These are phyloP conservation scores for Closterium sp. DNA, from an alignment of 139 green algal species.

Conservation along the genomic window DNA sequence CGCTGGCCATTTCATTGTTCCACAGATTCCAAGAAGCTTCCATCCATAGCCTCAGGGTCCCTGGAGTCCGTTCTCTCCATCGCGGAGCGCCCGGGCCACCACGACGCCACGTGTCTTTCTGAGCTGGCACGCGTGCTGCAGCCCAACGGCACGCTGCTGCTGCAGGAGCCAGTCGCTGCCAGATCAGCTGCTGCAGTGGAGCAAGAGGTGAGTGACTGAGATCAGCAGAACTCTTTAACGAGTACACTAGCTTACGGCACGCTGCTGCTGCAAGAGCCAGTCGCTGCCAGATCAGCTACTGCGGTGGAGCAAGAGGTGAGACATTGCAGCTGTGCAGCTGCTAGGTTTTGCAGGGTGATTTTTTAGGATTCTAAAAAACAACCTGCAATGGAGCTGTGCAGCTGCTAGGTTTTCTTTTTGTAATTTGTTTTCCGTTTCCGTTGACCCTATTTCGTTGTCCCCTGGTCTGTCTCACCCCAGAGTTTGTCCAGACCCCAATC, in stretches of 20 bases:
- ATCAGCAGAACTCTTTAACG: not conserved
- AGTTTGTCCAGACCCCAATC: too few relatives aligned
- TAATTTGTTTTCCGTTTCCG: too few relatives aligned
- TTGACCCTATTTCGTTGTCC: too few relatives aligned
- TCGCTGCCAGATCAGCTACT: too few relatives aligned
- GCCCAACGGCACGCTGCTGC: constrained; percentile 19
- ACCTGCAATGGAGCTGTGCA: too few relatives aligned
- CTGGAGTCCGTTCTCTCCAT: constrained; percentile 25
- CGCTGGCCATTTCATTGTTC: not conserved
- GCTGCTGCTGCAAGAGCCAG: too few relatives aligned
- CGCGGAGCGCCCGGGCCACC: constrained; percentile 31
- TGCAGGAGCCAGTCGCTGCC: constrained; percentile 35
- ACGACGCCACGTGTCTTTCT: constrained; percentile 8
- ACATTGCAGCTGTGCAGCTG: too few relatives aligned
- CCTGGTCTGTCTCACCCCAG: too few relatives aligned
- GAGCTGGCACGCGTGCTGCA: constrained; percentile 30
- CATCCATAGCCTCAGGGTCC: not conserved
- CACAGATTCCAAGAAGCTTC: not conserved
- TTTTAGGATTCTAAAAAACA: too few relatives aligned
- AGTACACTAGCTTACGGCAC: not conserved
- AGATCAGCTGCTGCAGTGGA: constrained; percentile 21
- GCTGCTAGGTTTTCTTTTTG: too few relatives aligned
- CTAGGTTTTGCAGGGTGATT: too few relatives aligned
- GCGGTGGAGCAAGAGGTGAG: too few relatives aligned
- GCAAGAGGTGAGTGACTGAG: constrained; percentile 20